Base-by-base conservation (phyloP, 345 rosid species). In the Melaleuca quinquenervia region DNA sequence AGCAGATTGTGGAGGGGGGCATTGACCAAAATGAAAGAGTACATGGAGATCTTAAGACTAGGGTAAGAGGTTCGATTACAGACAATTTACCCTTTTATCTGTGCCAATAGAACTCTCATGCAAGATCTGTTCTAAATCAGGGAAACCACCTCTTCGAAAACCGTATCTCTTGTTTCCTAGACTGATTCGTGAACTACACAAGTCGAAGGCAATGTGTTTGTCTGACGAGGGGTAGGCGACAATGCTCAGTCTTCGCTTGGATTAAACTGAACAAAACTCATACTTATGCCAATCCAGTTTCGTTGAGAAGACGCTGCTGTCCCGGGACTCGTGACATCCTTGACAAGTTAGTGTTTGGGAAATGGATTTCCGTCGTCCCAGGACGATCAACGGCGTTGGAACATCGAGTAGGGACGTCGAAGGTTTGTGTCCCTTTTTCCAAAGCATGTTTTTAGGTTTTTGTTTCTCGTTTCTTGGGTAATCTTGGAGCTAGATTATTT, bases 121-220 rank as follows among this genome's bases (percentile, higher is more conserved):
- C 55, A 53, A 53, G 55, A 53, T 7, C 10, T 20, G 55, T 53
- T 53, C 45, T 41, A 16, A 16, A 0, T 70, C 8, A 32, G 45
- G 78, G 78, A 32, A 32, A 64, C 78, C 9, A 32, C 24, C 45
- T 36, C 78, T 32, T 32, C 5, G 11, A 70, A 0, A 41, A 32
- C 20, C 78, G 0, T 1, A 32, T 70, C 78, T 21, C 12, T 8
- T 18, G 48, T 21, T 32, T 32, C 11, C 48, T 0, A 32, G 78
- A 70, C 48, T 1, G 78, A 32, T 32, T 32, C 78, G 36, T 70
- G 24, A 24, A 32, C 45, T 70, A 0, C 78, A 32, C 24, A 1
- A 7, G 21, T 62, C 52, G 18, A 14, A 51, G 52, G 52, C 52
- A 51, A 51, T 51, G 6, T 51, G 52, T 51, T 51, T 50, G 52